phyloP scores from a whole-genome alignment of 2,329 filamentous ascomycete genomes.

The Onygena corvina region DNA sequence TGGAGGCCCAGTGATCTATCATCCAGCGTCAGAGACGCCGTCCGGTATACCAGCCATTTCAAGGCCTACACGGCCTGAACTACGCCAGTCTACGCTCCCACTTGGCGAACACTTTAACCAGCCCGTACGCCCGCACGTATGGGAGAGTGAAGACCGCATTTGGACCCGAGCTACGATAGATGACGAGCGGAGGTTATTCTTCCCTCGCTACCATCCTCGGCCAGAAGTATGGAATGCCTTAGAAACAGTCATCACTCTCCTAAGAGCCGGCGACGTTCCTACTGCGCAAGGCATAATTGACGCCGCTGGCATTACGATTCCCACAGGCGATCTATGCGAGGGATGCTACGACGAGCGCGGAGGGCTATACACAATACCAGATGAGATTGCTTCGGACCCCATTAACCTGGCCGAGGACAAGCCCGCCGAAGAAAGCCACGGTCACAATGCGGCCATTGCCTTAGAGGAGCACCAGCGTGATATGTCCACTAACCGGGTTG shows the following conservation, averaged over 20 bases:
- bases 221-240: constrained; percentile 71
- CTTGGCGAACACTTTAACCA: constrained; percentile 54
- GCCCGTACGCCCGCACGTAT: constrained; percentile 53
- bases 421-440: constrained; percentile 17
- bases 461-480: constrained; percentile 19
- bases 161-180: constrained; percentile 62
- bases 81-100: constrained; percentile 18
- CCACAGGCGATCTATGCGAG: constrained; percentile 58
- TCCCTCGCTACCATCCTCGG: constrained; percentile 63
- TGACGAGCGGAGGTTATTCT: constrained; percentile 68
- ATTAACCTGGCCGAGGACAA: constrained; percentile 11
- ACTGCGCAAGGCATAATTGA: constrained; percentile 72
- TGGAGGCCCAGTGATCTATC: constrained; percentile 9
- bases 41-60: constrained; percentile 12
- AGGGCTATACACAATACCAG: constrained; percentile 56
- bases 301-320: constrained; percentile 63
- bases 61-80: constrained; percentile 10
- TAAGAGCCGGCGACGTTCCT: constrained; percentile 51
- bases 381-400: constrained; percentile 58
- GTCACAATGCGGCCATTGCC: constrained; percentile 14
- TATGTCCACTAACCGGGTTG: constrained; percentile 20
- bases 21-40: constrained; percentile 11
- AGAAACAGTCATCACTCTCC: constrained; percentile 51
- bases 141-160: constrained; percentile 49
- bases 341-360: constrained; percentile 62